Evolutionary conservation across 164 flowering plant genomes (phyloP).

Genomic region (Vitis amurensis): DNA sequence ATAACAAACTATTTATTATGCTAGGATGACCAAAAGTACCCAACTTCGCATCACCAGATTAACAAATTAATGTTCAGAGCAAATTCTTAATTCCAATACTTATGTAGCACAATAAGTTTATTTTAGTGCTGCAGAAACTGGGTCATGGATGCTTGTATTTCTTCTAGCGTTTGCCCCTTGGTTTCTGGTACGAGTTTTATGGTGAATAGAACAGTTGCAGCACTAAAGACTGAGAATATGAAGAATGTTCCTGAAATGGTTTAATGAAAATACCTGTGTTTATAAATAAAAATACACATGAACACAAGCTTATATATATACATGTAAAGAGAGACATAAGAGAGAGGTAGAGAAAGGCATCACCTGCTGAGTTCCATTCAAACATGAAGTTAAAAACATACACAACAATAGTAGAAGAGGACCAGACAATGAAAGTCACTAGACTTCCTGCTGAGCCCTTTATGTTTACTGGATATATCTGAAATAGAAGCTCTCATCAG

Average conservation of each 20-base stretch:
- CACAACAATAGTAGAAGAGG: neutral
- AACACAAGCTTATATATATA: neutral
- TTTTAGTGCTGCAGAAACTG: neutral
- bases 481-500: neutral
- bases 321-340: too few species aligned
- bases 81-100: too few species aligned
- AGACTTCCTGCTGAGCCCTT: neutral
- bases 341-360: neutral
- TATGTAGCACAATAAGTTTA: too few species aligned
- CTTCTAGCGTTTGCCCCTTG: constrained; percentile 20
- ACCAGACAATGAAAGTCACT: neutral
- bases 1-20: too few species aligned
- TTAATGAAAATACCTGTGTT: too few species aligned
- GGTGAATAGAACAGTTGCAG: neutral
- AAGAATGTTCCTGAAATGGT: constrained; percentile 18
- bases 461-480: neutral
- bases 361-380: constrained; percentile 5
- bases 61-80: too few species aligned
- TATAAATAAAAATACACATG: neutral
- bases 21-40: too few species aligned
- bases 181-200: constrained; percentile 23
- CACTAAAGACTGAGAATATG: neutral
- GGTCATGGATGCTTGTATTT: constrained; percentile 19
- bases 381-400: neutral
- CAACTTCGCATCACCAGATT: too few species aligned